Conservation (phyloP, 345 rosid species). For the Microthlaspi erraticum region DNA sequence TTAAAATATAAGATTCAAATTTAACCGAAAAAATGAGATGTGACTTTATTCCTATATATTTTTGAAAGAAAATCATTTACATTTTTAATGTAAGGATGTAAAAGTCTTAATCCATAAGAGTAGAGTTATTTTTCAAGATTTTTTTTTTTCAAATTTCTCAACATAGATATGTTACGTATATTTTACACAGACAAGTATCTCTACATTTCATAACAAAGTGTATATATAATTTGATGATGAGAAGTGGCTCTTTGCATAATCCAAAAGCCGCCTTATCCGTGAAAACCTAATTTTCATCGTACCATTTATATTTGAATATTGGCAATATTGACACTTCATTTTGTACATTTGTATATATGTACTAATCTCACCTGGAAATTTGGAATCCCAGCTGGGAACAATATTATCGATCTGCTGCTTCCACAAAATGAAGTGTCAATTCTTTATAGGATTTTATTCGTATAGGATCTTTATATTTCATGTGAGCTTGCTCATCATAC, state of each 20-base stretch:
- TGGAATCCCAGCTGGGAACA: conserved; percentile 14
- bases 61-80: too few relatives aligned
- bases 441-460: conserved; percentile 24
- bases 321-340: not conserved
- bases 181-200: too few relatives aligned
- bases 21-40: too few relatives aligned
- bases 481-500: too few relatives aligned
- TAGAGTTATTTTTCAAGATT: too few relatives aligned
- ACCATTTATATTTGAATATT: conserved; percentile 24
- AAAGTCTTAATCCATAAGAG: too few relatives aligned
- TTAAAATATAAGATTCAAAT: too few relatives aligned
- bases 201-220: too few relatives aligned
- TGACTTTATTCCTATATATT: too few relatives aligned
- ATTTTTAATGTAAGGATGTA: too few relatives aligned
- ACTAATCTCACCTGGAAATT: conserved; percentile 36
- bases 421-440: conserved; percentile 22
- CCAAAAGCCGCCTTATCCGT: conserved; percentile 32
- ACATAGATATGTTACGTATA: too few relatives aligned
- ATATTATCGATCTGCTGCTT: conserved; percentile 24
- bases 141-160: too few relatives aligned
- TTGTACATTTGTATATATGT: not conserved
- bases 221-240: conserved; percentile 7
- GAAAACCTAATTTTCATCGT: conserved; percentile 17
- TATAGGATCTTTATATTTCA: conserved; percentile 16
- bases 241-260: conserved; percentile 13